These are phyloP conservation scores for Triticum monococcum DNA, from an alignment of 176 grass and related monocot species.

Conservation along the genomic window DNA sequence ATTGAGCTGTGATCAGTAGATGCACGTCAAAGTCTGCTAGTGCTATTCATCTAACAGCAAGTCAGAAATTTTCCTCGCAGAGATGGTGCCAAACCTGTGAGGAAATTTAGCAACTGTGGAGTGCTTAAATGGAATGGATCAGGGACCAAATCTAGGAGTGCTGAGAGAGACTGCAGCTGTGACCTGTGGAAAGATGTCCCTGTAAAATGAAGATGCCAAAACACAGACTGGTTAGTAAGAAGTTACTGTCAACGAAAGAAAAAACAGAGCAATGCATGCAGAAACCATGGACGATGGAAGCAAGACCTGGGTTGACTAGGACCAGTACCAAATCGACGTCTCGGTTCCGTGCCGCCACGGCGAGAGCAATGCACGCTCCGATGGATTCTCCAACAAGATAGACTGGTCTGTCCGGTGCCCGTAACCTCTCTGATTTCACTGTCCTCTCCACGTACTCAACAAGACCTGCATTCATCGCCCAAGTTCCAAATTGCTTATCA, in stretches of 20 bases:
- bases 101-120: slow-evolving; percentile 54
- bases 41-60: not conserved
- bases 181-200: slow-evolving; percentile 69
- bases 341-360: slow-evolving; percentile 67
- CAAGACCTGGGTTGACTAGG: slow-evolving; percentile 86
- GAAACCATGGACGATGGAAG: slow-evolving; percentile 8
- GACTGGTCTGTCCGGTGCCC: slow-evolving; percentile 48
- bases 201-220: slow-evolving; percentile 16
- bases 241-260: not conserved
- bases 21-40: not conserved
- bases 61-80: not conserved
- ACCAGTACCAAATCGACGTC: slow-evolving; percentile 66
- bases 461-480: slow-evolving; percentile 37
- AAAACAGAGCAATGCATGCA: not conserved
- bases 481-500: not conserved
- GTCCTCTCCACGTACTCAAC: slow-evolving; percentile 70
- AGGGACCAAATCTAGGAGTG: slow-evolving; percentile 45
- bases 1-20: slow-evolving; percentile 18
- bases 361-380: slow-evolving; percentile 83
- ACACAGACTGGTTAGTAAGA: not conserved
- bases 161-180: slow-evolving; percentile 43
- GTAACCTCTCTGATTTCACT: slow-evolving; percentile 55
- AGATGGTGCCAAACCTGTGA: slow-evolving; percentile 49
- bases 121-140: slow-evolving; percentile 54
- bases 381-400: slow-evolving; percentile 84